phyloP scores from a whole-genome alignment of 2,329 filamentous ascomycete species.

The Fusarium sp. region DNA sequence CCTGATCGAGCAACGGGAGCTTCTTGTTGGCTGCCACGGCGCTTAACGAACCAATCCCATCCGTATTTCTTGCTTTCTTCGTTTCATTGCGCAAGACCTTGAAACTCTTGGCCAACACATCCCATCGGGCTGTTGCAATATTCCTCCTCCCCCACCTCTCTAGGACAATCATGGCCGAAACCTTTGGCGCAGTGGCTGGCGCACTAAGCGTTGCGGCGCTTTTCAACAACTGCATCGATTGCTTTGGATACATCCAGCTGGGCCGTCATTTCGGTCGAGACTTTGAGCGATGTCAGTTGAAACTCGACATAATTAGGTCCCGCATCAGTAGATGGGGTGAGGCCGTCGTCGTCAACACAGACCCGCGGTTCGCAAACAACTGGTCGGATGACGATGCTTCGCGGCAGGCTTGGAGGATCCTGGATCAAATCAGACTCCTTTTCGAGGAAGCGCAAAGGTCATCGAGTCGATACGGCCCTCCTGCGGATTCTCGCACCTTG shows the following conservation, averaged over 20 bases:
- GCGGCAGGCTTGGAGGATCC: not conserved
- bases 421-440: not conserved
- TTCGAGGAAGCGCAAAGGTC: not conserved
- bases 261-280: slow-evolving; percentile 48
- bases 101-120: not conserved
- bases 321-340: slow-evolving; percentile 51
- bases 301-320: slow-evolving; percentile 42
- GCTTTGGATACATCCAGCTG: slow-evolving; percentile 54
- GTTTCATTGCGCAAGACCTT: not conserved
- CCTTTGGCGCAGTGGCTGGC: slow-evolving; percentile 41
- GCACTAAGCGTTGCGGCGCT: slow-evolving; percentile 47
- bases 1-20: too few species aligned
- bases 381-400: not conserved
- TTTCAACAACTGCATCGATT: slow-evolving; percentile 52
- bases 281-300: slow-evolving; percentile 48
- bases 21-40: not conserved
- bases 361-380: slow-evolving; percentile 33
- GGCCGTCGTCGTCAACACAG: slow-evolving; percentile 43
- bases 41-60: not conserved
- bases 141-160: too few species aligned
- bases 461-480: not conserved
- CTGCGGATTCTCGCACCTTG: not conserved
- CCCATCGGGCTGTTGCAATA: not conserved
- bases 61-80: not conserved
- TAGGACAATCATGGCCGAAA: not conserved